Evolutionary conservation across 2,329 filamentous ascomycete genomes (phyloP).

Genomic region (Xylariaceae sp.): DNA sequence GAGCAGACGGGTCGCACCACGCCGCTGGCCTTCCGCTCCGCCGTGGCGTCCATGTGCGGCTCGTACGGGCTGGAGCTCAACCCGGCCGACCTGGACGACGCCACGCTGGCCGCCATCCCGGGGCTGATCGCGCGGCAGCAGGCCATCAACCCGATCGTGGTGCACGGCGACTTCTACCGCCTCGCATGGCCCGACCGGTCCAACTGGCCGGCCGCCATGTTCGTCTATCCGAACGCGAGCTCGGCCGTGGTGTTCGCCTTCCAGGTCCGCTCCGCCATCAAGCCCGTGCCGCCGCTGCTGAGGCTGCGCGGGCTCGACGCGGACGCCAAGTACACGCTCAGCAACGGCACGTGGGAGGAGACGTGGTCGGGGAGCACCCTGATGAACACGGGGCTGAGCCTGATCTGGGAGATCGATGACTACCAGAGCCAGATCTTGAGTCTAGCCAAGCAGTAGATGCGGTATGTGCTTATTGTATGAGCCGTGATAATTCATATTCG

Average conservation of each 20-base stretch:
- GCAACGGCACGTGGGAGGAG: conserved; percentile 33
- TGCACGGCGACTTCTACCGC: conserved; percentile 52
- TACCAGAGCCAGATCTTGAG: conserved; percentile 52
- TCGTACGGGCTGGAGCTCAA: conserved; percentile 59
- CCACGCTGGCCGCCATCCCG: conserved; percentile 47
- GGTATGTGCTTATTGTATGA: too few species aligned
- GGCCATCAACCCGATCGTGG: conserved; percentile 50
- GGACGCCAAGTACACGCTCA: conserved; percentile 43
- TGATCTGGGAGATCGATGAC: conserved; percentile 36
- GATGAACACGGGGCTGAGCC: conserved; percentile 55
- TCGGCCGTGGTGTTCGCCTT: conserved; percentile 52
- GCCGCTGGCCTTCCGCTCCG: conserved; percentile 52
- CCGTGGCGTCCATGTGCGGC: conserved; percentile 62
- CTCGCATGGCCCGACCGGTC: conserved; percentile 49
- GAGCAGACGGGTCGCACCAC: conserved; percentile 46
- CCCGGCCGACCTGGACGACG: conserved; percentile 40
- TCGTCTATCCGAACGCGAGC: conserved; percentile 43
- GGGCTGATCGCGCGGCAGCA: conserved; percentile 46
- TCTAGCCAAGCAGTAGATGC: conserved; percentile 38
- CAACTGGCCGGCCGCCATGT: conserved; percentile 56
- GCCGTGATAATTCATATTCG: too few species aligned
- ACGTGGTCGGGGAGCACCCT: conserved; percentile 51
- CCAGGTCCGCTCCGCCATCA: conserved; percentile 45
- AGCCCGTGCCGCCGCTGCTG: conserved; percentile 46
- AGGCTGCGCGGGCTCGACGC: conserved; percentile 50